Percentiles rank a stretch among this genome's conserved stretches.
Evolutionary conservation across 2,329 filamentous ascomycete species (phyloP).

Genomic region (Emmonsia crescens): DNA sequence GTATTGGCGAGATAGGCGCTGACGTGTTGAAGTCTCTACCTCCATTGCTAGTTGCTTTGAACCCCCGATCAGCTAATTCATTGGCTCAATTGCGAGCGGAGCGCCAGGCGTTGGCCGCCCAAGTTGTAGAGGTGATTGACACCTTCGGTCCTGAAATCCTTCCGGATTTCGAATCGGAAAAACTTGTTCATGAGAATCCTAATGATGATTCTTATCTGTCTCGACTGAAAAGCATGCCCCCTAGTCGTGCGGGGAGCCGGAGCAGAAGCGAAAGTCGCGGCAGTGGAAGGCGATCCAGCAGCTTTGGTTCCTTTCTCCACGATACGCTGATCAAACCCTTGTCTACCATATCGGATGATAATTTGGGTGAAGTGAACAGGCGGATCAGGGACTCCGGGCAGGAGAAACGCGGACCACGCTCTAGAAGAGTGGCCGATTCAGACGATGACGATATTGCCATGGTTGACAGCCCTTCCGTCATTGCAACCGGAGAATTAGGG

Average conservation of each 20-base stretch:
- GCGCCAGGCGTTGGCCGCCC: conserved; percentile 56
- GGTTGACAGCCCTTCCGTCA: not conserved
- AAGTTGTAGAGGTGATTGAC: conserved; percentile 76
- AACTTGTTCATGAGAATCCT: conserved; percentile 38
- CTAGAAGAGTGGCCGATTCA: conserved; percentile 18
- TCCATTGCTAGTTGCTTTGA: conserved; percentile 65
- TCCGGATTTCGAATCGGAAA: conserved; percentile 63
- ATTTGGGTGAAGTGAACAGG: conserved; percentile 23
- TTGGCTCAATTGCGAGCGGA: conserved; percentile 59
- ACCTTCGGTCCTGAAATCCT: conserved; percentile 80
- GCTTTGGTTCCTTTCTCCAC: not conserved
- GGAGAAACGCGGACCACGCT: conserved; percentile 49
- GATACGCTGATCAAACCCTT: conserved; percentile 5
- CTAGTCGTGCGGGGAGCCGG: conserved; percentile 5
- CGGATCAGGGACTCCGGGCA: conserved; percentile 68
- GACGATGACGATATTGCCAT: conserved; percentile 5
- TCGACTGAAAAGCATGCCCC: conserved; percentile 9
- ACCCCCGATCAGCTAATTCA: conserved; percentile 63
- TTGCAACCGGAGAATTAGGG: not conserved
- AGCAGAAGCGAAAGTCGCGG: conserved; percentile 5
- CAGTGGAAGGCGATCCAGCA: conserved; percentile 3
- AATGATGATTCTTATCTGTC: conserved; percentile 15
- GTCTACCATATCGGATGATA: conserved; percentile 2
- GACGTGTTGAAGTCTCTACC: conserved; percentile 80
- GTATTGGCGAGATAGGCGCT: conserved; percentile 83